Base-by-base conservation (phyloP, 2,329 filamentous ascomycete genomes). In the Ciborinia camelliae region DNA sequence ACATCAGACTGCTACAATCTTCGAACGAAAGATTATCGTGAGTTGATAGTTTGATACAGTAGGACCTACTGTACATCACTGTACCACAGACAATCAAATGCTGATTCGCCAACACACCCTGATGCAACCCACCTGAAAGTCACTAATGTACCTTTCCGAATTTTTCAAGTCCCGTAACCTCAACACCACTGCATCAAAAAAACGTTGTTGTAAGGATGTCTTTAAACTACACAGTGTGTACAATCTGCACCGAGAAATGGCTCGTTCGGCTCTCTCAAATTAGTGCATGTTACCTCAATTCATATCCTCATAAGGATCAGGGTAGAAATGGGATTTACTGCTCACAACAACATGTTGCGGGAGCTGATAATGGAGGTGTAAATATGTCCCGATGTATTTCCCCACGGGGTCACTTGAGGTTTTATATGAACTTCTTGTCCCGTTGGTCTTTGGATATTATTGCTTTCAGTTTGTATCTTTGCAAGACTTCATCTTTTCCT, bases 181-280 rank as follows among this genome's bases (percentile, higher is more conserved):
- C 10, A 18, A 15, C n/a, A 18, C 32, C 7, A 5, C n/a, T 26
- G 41, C 41, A 35, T 35, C 12, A 12, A 18, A 26, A 35, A 58
- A 58, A 47, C 41, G 55, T 47, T 47, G 8, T 26, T 45, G 54
- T 58, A 58, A 30, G 55, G 53, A 28, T 41, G 3, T 20, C 35
- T 41, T 6, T 4, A 9, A 4, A 18, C 6, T 12, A 18, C 26
- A 35, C n/a, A 18, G 10, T n/a, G 12, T 55, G 15, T 23, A 55
- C 5, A 20, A 8, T 8, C 20, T 26, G 6, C 54, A 45, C 3
- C 20, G 39, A 57, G 26, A 45, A 54, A 35, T 54, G 3, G n/a
- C 35, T 54, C 32, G 32, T 54, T 18, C 32, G 14, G 45, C 23
- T 18, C 32, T 23, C 51, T 35, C 30, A 35, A 53, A 14, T 53